A percentile compares a stretch with the other conserved stretches of the same genome.
phyloP scores from a whole-genome alignment of 106 monocot genomes.

The Xerophyta viscosa region DNA sequence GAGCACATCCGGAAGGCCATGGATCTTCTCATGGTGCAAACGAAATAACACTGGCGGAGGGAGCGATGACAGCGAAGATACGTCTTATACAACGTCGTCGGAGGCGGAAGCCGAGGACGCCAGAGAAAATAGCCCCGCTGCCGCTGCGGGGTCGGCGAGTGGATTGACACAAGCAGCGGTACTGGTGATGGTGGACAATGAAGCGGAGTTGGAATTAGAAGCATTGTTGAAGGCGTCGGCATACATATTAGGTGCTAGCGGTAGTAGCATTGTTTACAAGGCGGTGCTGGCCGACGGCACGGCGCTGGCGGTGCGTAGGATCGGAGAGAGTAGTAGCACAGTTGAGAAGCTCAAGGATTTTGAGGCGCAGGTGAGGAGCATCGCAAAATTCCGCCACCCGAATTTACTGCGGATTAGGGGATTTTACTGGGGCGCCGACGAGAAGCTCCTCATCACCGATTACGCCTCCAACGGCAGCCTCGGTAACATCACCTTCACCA shows the following conservation, averaged over 20 bases:
- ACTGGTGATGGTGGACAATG: constrained; percentile 78
- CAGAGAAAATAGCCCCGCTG: not conserved
- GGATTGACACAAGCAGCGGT: constrained; percentile 18
- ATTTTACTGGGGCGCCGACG: constrained; percentile 95
- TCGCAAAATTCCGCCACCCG: constrained; percentile 75
- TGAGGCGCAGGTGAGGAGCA: constrained; percentile 63
- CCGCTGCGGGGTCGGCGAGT: not conserved
- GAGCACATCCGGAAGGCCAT: constrained; percentile 3
- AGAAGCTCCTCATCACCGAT: constrained; percentile 89
- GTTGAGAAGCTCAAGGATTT: constrained; percentile 82
- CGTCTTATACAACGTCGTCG: constrained; percentile 37
- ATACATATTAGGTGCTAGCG: constrained; percentile 88
- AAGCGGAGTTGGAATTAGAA: constrained; percentile 79
- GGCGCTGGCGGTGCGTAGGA: constrained; percentile 70
- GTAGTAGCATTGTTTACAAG: constrained; percentile 94
- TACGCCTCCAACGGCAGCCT: constrained; percentile 92
- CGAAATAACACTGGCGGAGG: constrained; percentile 9
- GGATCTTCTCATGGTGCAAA: constrained; percentile 25
- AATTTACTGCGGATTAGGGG: constrained; percentile 76
- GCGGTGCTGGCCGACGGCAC: constrained; percentile 90
- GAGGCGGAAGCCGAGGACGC: constrained; percentile 40
- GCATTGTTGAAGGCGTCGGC: constrained; percentile 91
- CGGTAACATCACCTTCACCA: constrained; percentile 78
- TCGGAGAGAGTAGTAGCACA: constrained; percentile 51
- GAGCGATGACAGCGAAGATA: constrained; percentile 30